phyloP scores from a whole-genome alignment of 108 stramenopile species.

The Cyclostephanos invisitatus region DNA sequence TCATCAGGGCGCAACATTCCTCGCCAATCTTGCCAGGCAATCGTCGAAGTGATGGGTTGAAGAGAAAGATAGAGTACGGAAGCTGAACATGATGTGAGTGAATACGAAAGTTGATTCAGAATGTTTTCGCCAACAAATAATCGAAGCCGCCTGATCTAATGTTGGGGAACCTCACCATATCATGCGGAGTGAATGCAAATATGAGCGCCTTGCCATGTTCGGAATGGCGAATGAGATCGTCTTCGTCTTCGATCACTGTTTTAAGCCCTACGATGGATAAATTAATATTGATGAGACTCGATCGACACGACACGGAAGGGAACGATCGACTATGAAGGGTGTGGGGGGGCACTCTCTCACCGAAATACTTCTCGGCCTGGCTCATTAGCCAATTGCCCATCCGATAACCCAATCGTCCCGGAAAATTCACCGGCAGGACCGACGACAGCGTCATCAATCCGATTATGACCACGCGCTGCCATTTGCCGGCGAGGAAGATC shows the following conservation, averaged over 20 bases:
- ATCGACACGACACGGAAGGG: not conserved
- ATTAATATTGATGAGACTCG: not conserved
- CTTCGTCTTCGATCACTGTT: conserved; percentile 57
- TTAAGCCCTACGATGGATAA: conserved; percentile 38
- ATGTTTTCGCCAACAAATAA: not conserved
- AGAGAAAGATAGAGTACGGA: conserved; percentile 54
- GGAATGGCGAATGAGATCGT: conserved; percentile 31
- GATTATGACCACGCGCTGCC: conserved; percentile 32
- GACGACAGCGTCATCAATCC: conserved; percentile 25
- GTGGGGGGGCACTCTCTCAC: conserved; percentile 10
- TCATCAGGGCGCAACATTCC: conserved; percentile 43
- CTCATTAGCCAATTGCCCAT: conserved; percentile 52
- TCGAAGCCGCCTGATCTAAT: not conserved
- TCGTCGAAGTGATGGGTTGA: conserved; percentile 38
- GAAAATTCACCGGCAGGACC: conserved; percentile 44
- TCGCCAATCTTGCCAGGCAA: conserved; percentile 45
- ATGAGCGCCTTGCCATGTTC: conserved; percentile 44
- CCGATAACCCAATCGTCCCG: conserved; percentile 28
- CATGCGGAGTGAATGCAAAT: conserved; percentile 58
- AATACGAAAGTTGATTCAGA: not conserved
- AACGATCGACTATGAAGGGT: no score
- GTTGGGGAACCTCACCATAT: conserved; percentile 30
- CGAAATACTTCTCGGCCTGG: conserved; percentile 55
- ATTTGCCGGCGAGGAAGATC: conserved; percentile 23
- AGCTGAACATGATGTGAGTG: conserved; percentile 6